Base-by-base conservation (phyloP, 1,284 basidiomycete species). In the Apiotrichum brassicae region DNA sequence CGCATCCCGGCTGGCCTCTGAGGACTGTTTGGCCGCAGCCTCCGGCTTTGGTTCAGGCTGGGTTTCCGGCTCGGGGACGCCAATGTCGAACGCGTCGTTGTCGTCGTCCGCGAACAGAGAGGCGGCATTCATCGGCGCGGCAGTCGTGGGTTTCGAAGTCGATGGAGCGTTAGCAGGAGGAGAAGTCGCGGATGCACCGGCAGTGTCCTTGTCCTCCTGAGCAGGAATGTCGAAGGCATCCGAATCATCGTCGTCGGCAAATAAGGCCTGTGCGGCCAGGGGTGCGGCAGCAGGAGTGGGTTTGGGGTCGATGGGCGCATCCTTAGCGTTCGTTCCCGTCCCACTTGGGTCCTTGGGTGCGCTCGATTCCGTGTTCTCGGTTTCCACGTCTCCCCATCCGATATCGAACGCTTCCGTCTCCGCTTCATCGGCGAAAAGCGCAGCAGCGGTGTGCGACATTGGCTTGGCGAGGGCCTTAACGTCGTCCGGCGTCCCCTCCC, bases 401-500 rank as follows among this genome's bases (percentile, higher is more conserved):
- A 49, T 35, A 16, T 43, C 47, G 23, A 49, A 49, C 24, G 47
- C 49, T 3, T 20, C 34, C 5, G 48, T 45, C 6, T 47, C 48
- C 11, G 30, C 47, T 6, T 54, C 46, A 18, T 49, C 55, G 5
- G 41, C 53, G 39, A 62, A 57, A 20, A 60, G 46, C 1, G 55
- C 48, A 4, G 58, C 54, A 1, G 49, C 43, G 19, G 41, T 26
- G 32, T 34, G 39, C 14, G 39, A 30, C 26, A 41, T 28, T 14
- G 39, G 39, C 25, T 41, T 41, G 25, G 39, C n/a, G 4, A 41
- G 3, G 6, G n/a, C 19, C 24, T 5, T 11, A 14, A 24, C 34
- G 34, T 43, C 13, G 6, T 43, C 48, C 6, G 33, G 33, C 6
- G 9, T 6, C 18, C 39, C 39, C 18, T 19, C 25, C 8, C 14